Percentiles rank a stretch among this genome's conserved stretches.
Conservation (phyloP, 177 flowering plant genomes). For the Vitis hybrid region DNA sequence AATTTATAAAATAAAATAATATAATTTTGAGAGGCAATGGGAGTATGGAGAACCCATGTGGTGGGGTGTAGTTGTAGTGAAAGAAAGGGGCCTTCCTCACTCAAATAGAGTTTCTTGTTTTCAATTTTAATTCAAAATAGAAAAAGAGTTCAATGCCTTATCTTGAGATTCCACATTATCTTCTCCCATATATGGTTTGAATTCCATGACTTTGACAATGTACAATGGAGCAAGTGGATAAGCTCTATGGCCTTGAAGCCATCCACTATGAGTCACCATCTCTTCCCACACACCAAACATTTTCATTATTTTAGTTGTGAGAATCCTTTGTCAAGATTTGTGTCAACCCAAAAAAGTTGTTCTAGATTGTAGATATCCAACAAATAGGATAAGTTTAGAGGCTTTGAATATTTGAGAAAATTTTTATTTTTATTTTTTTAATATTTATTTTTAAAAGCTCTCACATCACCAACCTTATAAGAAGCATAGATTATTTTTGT, state of each 20-base stretch:
- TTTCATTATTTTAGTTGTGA: neutral
- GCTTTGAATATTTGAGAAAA: no score
- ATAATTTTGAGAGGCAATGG: no score
- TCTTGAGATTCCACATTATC: conserved; percentile 43
- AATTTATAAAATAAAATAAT: no score
- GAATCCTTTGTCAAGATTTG: neutral
- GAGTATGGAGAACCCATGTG: no score
- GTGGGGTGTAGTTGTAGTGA: neutral
- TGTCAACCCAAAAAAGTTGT: neutral
- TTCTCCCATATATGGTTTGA: conserved; percentile 14
- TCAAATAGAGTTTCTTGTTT: conserved; percentile 2
- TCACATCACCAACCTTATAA: no score
- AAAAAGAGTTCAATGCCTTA: conserved; percentile 9
- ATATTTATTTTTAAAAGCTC: no score
- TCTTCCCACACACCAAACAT: neutral
- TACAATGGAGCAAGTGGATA: conserved; percentile 26
- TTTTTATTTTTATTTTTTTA: no score
- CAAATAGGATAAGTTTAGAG: no score
- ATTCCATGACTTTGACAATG: conserved; percentile 9
- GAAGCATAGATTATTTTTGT: no score
- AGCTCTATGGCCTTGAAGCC: conserved; percentile 29
- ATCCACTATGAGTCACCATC: conserved; percentile 38
- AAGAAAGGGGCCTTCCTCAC: neutral
- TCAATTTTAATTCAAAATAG: neutral
- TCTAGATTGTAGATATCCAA: neutral